Base-by-base conservation (phyloP, 2,329 filamentous ascomycete species). In the Alternaria novae-zelandiae region DNA sequence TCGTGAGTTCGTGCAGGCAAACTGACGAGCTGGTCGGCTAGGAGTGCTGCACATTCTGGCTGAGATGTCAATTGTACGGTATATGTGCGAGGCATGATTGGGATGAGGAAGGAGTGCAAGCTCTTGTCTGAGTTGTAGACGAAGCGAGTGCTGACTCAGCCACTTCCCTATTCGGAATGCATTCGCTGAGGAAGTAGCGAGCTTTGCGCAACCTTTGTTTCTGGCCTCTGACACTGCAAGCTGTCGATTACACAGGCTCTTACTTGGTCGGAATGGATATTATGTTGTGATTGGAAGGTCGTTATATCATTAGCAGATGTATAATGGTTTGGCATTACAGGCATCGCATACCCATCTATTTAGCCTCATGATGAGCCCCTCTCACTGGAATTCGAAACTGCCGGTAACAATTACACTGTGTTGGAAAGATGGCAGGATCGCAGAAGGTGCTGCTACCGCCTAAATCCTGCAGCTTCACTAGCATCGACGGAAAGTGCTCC, bases 131-230 rank as follows among this genome's bases (percentile, higher is more conserved):
- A 15, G 28, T 32, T 51, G 49, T 51, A 12, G 49, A n/a, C 41
- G 54, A 56, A 17, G 41, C 54, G 36, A 56, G 54, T 12, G 54
- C 41, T 46, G 25, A 56, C 41, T 56, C 41, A 56, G 54, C n/a
- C 41, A 21, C 54, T 32, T 20, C 54, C 17, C 12, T 21, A 11
- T 41, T n/a, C 6, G 12, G n/a, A 20, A 17, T n/a, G 36, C 4
- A 7, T 10, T 2, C 8, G 12, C 20, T 15, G 12, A 2, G 36
- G 36, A 41, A 17, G 36, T 17, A 41, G n/a, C 36, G n/a, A 20
- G 7, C 28, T 32, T 23, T 13, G 21, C 17, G 7, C 49, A 32
- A 4, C 2, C 26, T 3, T 11, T 28, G 23, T 28, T 28, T 28
- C 10, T 28, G 0, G 1, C 26, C 1, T 28, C 26, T 28, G 2